Evolutionary conservation across 2,329 filamentous ascomycete genomes (phyloP), one percentile per base, ranked within the genome.

Genomic region (Calonectria ilicicola): DNA sequence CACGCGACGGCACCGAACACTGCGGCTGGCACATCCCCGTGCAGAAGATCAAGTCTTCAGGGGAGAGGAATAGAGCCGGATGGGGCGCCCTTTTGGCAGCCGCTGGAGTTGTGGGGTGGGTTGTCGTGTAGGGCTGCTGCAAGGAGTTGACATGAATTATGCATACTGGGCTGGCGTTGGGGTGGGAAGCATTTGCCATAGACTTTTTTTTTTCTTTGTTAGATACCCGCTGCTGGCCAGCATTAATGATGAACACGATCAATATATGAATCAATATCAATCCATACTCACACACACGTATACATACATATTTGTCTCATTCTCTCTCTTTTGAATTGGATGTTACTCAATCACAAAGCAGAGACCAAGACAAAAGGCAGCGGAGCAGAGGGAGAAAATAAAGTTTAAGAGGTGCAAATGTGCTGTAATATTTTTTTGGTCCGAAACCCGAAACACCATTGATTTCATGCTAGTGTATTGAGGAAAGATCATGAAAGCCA

Each of bases 381-480:
- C n/a, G 21, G 26, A 51, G n/a, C 29, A 60, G 21, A 60, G 32
- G 26, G 19, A 51, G 6, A n/a, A 49, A 21, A 60, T n/a, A n/a
- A 26, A 42, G 32, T 47, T 23, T 47, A 47, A 47, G 35, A 51
- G 47, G 19, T 42, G 35, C 40, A 67, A 69, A 38, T 67, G 69
- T 64, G 73, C 76, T 74, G 72, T 78, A 72, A 73, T 77, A 76
- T 74, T 78, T 77, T 76, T 79, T 80, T 83, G 82, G 82, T 82
- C 83, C 81, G 81, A 82, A 84, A 81, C 82, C 83, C 82, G 79
- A 84, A 83, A 85, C 82, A 84, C 83, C 83, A 80, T 84, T 84
- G 80, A 81, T 83, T 84, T 85, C 83, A 85, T 85, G 83, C 83
- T 84, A 83, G 81, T 83, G 82, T 83, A 83, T 82, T 73, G 78